Evolutionary conservation across 2,329 filamentous ascomycete genomes (phyloP), one percentile per base, ranked within the genome.

Genomic region (Purpureocillium takamizusanense): DNA sequence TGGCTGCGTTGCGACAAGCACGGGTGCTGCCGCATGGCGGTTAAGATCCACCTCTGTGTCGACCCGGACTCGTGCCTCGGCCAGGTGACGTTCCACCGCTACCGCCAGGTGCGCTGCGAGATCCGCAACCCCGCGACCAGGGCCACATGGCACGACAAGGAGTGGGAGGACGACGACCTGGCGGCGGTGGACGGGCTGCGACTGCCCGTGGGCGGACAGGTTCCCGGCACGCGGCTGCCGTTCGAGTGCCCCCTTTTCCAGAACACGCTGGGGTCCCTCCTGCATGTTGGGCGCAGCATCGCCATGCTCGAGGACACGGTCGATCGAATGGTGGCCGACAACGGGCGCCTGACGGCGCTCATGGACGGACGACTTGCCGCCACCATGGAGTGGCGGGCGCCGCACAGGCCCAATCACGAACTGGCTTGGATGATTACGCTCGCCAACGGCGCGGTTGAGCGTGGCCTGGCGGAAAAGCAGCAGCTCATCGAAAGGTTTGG

Each of bases 1-100:
- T 39, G 36, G 32, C 14, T 51, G 18, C 42, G 39, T 21, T 59
- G 55, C 25, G 40, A 43, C 1, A 28, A 45, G 1, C 56, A 59
- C 32, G 49, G 47, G 2, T 59, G 56, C 41, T 59, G 56, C 37
- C 42, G 46, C 33, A 36, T 42, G 37, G 42, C 41, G 1, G 18
- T 31, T 31, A 42, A 33, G 12, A 41, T 44, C 18, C 18, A 45
- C n/a, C 36, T 31, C 32, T 57, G 55, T 14, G 39, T 40, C 1
- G 10, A 38, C 7, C 12, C 35, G 4, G 37, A 41, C 10, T 21
- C 33, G 2, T 53, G 51, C 35, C 4, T 5, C 4, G 32, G 14
- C 16, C 9, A 18, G 13, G 30, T 39, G 3, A 33, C 41, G 0
- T 16, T 54, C 11, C 47, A 54, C 31, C 35, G 34, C 6, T 54